Conservation (phyloP, 495 filamentous ascomycete species). For the Neurospora sp. region DNA sequence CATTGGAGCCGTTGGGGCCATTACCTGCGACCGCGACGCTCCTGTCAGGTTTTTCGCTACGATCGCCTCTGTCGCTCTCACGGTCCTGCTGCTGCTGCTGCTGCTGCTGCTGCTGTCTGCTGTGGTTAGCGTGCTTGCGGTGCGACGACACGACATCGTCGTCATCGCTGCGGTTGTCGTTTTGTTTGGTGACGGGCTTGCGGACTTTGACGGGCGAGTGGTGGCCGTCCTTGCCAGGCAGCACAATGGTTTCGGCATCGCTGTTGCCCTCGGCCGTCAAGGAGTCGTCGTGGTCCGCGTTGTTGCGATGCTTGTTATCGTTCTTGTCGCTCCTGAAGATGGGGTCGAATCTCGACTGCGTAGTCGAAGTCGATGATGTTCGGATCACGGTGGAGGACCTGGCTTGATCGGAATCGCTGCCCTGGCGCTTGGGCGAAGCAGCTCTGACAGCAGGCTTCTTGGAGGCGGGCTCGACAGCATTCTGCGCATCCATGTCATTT, state of each 20-base stretch:
- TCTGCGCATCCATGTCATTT: conserved; percentile 51
- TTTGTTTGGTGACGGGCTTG: conserved; percentile 55
- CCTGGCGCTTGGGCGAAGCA: conserved; percentile 39
- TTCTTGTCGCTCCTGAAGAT: conserved; percentile 15
- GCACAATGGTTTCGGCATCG: conserved; percentile 72
- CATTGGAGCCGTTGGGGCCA: conserved; percentile 2
- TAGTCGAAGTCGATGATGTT: conserved; percentile 1
- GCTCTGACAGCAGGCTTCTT: conserved; percentile 32
- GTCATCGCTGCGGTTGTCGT: conserved; percentile 45
- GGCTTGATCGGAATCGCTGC: conserved; percentile 28
- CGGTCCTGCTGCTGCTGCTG: conserved; percentile 7
- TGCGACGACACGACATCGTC: conserved; percentile 21
- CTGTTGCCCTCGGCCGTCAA: conserved; percentile 50
- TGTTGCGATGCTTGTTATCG: background rate
- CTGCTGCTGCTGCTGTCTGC: conserved; percentile 1
- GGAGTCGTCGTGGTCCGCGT: conserved; percentile 26
- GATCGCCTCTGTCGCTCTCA: conserved; percentile 20
- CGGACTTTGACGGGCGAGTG: conserved; percentile 57
- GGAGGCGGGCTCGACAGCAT: conserved; percentile 47
- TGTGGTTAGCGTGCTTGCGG: conserved; percentile 26
- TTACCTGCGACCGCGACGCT: conserved; percentile 9
- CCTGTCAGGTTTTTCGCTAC: conserved; percentile 21
- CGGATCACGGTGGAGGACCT: conserved; percentile 28
- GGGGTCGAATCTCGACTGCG: conserved; percentile 18
- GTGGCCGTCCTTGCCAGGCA: conserved; percentile 60